Conservation (phyloP, 495 filamentous ascomycete species). For the Penicillium dipodomyicola region DNA sequence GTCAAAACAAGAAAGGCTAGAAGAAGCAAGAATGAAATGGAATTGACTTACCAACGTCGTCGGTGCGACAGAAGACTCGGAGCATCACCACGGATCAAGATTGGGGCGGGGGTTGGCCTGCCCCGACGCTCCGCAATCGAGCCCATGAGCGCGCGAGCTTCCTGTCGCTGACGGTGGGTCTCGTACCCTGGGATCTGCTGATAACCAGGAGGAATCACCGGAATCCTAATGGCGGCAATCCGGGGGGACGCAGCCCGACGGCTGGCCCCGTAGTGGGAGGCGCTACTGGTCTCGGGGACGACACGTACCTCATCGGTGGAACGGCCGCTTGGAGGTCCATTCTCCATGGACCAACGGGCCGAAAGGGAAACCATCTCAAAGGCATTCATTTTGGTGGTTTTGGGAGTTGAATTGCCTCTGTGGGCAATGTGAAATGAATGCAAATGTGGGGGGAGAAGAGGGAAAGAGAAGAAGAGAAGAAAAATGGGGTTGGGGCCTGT, state of each 20-base stretch:
- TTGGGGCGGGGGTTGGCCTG: not conserved
- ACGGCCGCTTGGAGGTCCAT: not conserved
- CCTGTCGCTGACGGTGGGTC: not conserved
- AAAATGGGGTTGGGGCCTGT: no score
- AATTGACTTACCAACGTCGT: slow-evolving; percentile 3
- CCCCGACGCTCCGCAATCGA: slow-evolving; percentile 4
- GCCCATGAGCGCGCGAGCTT: slow-evolving; percentile 2
- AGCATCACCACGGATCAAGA: not conserved
- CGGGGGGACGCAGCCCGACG: not conserved
- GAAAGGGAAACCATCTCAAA: not conserved
- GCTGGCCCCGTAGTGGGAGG: not conserved
- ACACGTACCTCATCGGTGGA: not conserved
- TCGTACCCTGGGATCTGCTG: slow-evolving; percentile 5
- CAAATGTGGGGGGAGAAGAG: not conserved
- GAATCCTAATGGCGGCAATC: not conserved
- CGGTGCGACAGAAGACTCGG: not conserved
- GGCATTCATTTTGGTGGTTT: not conserved
- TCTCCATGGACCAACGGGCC: not conserved
- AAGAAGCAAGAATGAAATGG: not conserved
- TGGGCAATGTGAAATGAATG: not conserved
- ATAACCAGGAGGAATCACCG: slow-evolving; percentile 1
- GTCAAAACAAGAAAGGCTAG: not conserved
- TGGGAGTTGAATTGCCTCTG: not conserved
- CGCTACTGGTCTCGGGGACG: not conserved
- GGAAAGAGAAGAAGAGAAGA: not conserved